Base-by-base conservation (phyloP, 2,329 filamentous ascomycete species). In the Karstenula rhodostoma region DNA sequence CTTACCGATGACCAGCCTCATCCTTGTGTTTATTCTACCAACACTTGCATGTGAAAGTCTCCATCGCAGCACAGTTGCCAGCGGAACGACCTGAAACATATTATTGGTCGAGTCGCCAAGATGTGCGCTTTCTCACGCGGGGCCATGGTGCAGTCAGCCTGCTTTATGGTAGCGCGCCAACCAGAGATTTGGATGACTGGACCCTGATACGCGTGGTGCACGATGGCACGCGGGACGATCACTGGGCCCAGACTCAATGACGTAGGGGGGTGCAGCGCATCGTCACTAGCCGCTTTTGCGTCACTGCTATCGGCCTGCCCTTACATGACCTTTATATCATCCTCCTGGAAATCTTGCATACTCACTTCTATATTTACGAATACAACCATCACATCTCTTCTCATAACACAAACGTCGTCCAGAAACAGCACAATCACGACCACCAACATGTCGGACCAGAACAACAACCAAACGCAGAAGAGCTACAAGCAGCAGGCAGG, bases 401-500 rank as follows among this genome's bases (percentile, higher is more conserved):
- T 32, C 27, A 15, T 42, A 53, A 22, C 37, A 13, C 23, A 46
- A 19, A 8, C 10, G 25, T 22, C 12, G 22, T 32, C 29, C 4
- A 42, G 19, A 19, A 47, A 44, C 47, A 58, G 2, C 5, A 50
- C 9, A 6, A 40, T 40, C 43, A 37, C 48, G 9, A 17, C n/a
- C 5, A 49, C 32, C 47, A 60, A 40, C 10, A 61, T 61, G 59
- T 15, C 59, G 3, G 59, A 57, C 50, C 48, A 57, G 23, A 60
- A 61, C 54, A 53, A 63, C 15, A 42, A 40, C 48, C 57, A 59
- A n/a, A 42, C 37, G 48, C 57, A 59, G 12, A 75, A 76, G 58
- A 70, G 72, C 3, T 76, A 77, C 71, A 73, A 65, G 60, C 56
- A 76, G 37, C 60, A 68, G 17, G 74, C 70, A 1, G 60, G 61